Evolutionary conservation across 768 basidiomycete species (phyloP), one percentile per base, ranked within the genome.

Genomic region (Suillus occidentalis): DNA sequence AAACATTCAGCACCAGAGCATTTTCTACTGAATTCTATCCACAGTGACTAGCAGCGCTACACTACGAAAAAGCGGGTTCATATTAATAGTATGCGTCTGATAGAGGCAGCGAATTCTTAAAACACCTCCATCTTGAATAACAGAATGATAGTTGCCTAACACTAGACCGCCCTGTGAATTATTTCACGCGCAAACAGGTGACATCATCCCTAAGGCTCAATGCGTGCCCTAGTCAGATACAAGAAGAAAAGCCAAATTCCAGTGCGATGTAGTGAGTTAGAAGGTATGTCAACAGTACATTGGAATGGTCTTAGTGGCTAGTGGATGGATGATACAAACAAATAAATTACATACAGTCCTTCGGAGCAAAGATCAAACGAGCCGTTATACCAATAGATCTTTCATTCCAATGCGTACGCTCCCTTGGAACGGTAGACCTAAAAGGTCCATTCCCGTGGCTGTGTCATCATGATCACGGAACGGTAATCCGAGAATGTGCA

Each of bases 321-420:
- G 58, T 28, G 18, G n/a, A 39, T 57, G 56, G 36, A 22, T 20
- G 39, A 59, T 39, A 40, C 22, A 25, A 8, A 7, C 22, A 57
- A 40, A 42, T 59, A 59, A 28, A 28, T 59, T 58, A 40, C 1
- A 58, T 6, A 18, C 12, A n/a, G 25, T 25, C 16, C 16, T 40
- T 42, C 25, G 20, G n/a, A 40, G 4, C 39, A n/a, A 42, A 49
- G 4, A 36, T 47, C 22, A 47, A 16, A 5, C 10, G 16, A 52
- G 53, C 39, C 34, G 10, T 42, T 42, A 31, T 43, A 59, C 25
- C 25, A 40, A 18, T 10, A 59, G 6, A 8, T 28, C 58, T 20
- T 83, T 87, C 83, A 88, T 90, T 62, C 88, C 86, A 4, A 93
- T 80, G 49, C 79, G 80, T 5, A 93, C 87, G 61, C 79, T 84